phyloP scores from a whole-genome alignment of 2,329 filamentous ascomycete genomes.

The Ophiostoma piceae region DNA sequence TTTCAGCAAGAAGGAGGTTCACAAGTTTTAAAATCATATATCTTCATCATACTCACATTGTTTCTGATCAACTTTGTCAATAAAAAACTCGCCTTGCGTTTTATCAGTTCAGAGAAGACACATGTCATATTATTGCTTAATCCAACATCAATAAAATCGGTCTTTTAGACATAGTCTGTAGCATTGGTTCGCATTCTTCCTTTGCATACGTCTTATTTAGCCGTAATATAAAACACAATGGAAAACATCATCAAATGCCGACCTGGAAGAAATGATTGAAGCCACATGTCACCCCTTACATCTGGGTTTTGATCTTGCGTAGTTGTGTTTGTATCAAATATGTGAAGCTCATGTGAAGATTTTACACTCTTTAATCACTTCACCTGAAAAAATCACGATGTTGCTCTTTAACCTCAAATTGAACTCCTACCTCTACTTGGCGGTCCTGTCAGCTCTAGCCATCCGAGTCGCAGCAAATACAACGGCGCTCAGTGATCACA shows the following conservation, averaged over 20 bases:
- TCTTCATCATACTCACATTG: too few relatives aligned
- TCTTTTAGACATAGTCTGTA: background rate
- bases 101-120: background rate
- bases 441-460: background rate
- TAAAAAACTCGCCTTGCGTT: background rate
- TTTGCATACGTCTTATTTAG: background rate
- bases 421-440: background rate
- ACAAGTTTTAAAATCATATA: background rate
- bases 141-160: background rate
- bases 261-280: background rate
- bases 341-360: background rate
- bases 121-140: background rate
- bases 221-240: background rate
- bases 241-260: background rate
- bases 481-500: background rate
- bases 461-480: background rate
- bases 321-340: background rate
- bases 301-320: too few relatives aligned
- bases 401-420: background rate
- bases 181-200: background rate
- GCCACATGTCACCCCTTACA: background rate
- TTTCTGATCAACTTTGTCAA: background rate
- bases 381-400: background rate
- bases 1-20: slow-evolving; percentile 2
- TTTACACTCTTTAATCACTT: background rate